Evolutionary conservation across 805 yeast genomes (phyloP).

Genomic region (Yarrowia porcina): DNA sequence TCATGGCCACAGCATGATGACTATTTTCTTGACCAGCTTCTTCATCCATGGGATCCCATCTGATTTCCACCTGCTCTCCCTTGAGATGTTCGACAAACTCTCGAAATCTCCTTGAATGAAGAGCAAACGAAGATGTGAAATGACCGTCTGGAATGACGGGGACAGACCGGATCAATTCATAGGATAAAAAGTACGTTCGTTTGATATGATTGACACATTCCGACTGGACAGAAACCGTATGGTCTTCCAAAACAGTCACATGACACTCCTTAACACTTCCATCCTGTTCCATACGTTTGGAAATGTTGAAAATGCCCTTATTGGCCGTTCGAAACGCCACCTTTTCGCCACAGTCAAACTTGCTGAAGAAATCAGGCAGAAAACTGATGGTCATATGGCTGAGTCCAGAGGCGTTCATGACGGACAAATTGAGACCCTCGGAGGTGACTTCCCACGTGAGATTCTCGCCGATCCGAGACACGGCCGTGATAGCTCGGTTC

Average conservation of each 20-base stretch:
- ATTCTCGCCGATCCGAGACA: constrained; percentile 12
- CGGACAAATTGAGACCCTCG: background rate
- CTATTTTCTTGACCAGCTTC: background rate
- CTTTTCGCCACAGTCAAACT: background rate
- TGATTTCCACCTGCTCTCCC: constrained; percentile 16
- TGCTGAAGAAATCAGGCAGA: background rate
- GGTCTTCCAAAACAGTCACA: background rate
- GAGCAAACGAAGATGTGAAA: background rate
- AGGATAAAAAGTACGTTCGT: background rate
- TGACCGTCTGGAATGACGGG: background rate
- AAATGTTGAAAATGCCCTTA: constrained; percentile 20
- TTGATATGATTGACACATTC: constrained; percentile 4
- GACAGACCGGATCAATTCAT: background rate
- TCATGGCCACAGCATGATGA: constrained; percentile 1
- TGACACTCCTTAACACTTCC: background rate
- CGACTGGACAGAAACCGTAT: background rate
- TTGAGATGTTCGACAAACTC: constrained; percentile 4
- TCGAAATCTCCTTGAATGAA: background rate
- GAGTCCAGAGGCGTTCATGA: constrained; percentile 4
- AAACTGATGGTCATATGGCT: constrained; percentile 1
- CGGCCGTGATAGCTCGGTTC: constrained; percentile 3
- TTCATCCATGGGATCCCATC: background rate
- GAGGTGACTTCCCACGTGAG: constrained; percentile 15
- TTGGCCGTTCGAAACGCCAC: background rate
- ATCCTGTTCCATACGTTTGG: constrained; percentile 10